These are phyloP conservation scores for Alternaria panax DNA, from an alignment of 2,329 filamentous ascomycete species.

Conservation along the genomic window DNA sequence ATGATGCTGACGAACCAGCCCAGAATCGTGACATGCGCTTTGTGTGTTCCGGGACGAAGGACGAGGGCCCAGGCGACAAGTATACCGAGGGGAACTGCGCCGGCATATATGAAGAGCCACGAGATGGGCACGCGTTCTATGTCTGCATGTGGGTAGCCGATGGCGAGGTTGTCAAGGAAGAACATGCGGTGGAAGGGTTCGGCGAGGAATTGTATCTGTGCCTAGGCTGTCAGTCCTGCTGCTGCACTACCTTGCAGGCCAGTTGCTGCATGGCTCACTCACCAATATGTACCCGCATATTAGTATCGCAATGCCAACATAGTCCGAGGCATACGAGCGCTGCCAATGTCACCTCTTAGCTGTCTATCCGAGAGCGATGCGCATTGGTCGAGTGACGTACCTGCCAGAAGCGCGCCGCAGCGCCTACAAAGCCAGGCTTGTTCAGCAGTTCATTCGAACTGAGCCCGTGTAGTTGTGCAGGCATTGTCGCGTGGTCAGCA, in stretches of 20 bases:
- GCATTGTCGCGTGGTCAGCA: constrained; percentile 37
- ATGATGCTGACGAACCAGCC: constrained; percentile 77
- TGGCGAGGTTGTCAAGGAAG: constrained; percentile 80
- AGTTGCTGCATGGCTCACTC: constrained; percentile 21
- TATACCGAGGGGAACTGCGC: constrained; percentile 71
- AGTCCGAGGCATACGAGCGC: constrained; percentile 88
- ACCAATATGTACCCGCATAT: constrained; percentile 71
- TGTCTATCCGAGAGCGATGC: not conserved
- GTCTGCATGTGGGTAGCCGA: constrained; percentile 86
- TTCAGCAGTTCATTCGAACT: constrained; percentile 36
- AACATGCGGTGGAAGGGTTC: constrained; percentile 96
- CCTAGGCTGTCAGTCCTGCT: constrained; percentile 18
- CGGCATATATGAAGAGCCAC: constrained; percentile 81
- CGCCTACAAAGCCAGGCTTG: constrained; percentile 53
- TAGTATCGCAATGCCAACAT: constrained; percentile 78
- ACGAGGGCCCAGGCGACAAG: constrained; percentile 71
- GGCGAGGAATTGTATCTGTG: constrained; percentile 70
- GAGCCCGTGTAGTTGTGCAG: constrained; percentile 38
- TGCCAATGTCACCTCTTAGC: constrained; percentile 45
- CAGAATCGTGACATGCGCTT: constrained; percentile 84
- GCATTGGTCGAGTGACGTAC: constrained; percentile 27
- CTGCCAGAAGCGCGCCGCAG: constrained; percentile 61
- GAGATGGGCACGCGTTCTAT: constrained; percentile 81
- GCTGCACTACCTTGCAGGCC: not conserved
- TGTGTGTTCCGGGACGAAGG: constrained; percentile 71